These are phyloP conservation scores for Jamesozyma piceae DNA, from an alignment of 805 yeast species.

Conservation along the genomic window DNA sequence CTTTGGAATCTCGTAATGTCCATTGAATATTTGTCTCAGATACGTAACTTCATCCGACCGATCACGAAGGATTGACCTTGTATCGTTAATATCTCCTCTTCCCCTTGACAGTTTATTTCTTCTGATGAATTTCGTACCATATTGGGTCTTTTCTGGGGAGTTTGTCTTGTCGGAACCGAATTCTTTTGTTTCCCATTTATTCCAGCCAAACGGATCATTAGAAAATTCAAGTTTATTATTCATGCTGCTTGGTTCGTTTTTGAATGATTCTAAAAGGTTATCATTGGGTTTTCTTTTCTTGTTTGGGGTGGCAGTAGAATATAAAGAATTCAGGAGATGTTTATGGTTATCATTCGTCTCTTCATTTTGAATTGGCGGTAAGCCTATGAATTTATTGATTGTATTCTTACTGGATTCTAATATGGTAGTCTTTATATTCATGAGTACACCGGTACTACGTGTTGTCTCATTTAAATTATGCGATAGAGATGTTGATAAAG, in stretches of 20 bases:
- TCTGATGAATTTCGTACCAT: conserved; percentile 32
- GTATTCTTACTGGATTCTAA: conserved; percentile 1
- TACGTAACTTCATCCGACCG: conserved; percentile 24
- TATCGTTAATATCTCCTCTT: conserved; percentile 4
- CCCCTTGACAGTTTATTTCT: conserved; percentile 8
- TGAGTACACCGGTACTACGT: conserved; percentile 2
- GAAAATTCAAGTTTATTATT: conserved; percentile 3
- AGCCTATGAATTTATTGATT: neutral
- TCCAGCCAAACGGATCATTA: conserved; percentile 28
- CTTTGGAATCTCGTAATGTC: conserved; percentile 31
- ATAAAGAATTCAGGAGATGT: neutral
- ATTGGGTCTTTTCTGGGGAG: conserved; percentile 8
- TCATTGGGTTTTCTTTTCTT: conserved; percentile 3
- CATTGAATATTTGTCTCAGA: conserved; percentile 29
- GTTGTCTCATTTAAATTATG: neutral
- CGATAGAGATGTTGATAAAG: neutral
- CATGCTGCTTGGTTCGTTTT: neutral
- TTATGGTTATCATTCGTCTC: neutral
- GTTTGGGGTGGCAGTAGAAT: neutral
- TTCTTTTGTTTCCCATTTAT: conserved; percentile 23
- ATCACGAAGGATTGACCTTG: conserved; percentile 10
- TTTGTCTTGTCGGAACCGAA: conserved; percentile 12
- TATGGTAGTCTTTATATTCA: neutral
- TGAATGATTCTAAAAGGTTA: neutral
- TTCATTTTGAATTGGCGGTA: neutral